Evolutionary conservation across 345 rosid species (phyloP).

Genomic region (Arabidopsis thaliana): DNA sequence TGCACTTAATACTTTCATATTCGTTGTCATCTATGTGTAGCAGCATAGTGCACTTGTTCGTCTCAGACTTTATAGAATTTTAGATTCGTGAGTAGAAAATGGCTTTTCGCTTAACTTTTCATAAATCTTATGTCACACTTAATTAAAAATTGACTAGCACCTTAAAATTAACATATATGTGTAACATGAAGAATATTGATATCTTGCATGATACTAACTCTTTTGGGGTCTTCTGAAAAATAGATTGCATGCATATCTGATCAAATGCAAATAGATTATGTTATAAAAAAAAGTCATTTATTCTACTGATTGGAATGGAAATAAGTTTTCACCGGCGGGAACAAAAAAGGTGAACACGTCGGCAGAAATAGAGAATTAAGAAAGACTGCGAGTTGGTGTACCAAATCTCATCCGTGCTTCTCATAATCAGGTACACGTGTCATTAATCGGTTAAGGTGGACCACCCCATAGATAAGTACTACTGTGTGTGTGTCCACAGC

Average conservation of each 20-base stretch:
- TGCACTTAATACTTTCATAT: neutral
- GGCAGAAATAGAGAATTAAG: neutral
- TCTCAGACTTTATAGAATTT: no score
- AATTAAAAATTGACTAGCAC: neutral
- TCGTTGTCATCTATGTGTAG: neutral
- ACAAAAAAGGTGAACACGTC: slow-evolving; percentile 6
- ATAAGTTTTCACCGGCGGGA: neutral
- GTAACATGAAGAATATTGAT: neutral
- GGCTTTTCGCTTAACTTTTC: no score
- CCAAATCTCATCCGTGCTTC: slow-evolving; percentile 25
- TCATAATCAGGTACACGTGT: slow-evolving; percentile 9
- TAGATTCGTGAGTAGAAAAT: neutral
- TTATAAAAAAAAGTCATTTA: neutral
- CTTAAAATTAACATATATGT: neutral
- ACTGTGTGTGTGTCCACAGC: slow-evolving; percentile 29
- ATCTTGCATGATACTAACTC: neutral
- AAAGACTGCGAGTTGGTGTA: slow-evolving; percentile 38
- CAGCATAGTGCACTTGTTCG: neutral
- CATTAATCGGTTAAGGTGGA: neutral
- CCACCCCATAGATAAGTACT: neutral
- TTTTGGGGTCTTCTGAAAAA: neutral
- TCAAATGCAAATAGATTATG: neutral
- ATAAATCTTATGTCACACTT: neutral
- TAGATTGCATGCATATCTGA: no score
- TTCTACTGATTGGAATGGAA: neutral